These are phyloP conservation scores for Saccharomycopsis amapae DNA, from an alignment of 805 yeast species.

Conservation along the genomic window DNA sequence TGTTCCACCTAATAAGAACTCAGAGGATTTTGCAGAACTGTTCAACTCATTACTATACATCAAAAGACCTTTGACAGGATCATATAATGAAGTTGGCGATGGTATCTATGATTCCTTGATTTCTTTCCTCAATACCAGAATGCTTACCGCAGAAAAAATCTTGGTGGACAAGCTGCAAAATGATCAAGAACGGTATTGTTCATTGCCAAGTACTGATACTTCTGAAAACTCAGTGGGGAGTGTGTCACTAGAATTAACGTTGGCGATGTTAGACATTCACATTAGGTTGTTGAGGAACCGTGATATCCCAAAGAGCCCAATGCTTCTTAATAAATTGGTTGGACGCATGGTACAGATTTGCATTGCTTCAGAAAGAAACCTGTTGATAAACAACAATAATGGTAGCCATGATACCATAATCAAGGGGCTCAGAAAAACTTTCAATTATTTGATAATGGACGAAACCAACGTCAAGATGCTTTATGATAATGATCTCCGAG, in stretches of 20 bases:
- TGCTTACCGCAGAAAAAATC: not conserved
- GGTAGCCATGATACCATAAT: not conserved
- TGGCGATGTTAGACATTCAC: slow-evolving; percentile 4
- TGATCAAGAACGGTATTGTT: not conserved
- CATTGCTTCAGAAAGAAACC: no score
- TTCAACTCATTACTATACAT: slow-evolving; percentile 1
- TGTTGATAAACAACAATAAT: not conserved
- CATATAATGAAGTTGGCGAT: not conserved
- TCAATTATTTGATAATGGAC: not conserved
- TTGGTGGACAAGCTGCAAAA: not conserved
- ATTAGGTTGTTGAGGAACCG: not conserved
- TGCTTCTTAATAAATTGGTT: not conserved
- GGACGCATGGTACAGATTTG: no score
- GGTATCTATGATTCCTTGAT: slow-evolving; percentile 6
- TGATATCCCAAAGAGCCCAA: slow-evolving; percentile 1
- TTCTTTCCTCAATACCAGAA: slow-evolving; percentile 1
- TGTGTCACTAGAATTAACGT: not conserved
- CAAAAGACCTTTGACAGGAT: not conserved
- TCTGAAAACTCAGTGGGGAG: not conserved
- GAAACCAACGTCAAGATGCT: not conserved
- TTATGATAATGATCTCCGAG: not conserved
- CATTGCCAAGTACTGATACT: not conserved
- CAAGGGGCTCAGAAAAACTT: slow-evolving; percentile 3
- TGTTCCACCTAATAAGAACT: not conserved
- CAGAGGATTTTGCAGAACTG: not conserved